Evolutionary conservation across 805 yeast genomes (phyloP), one percentile per base, ranked within the genome.

Genomic region (Schizosaccharomyces japonicus): DNA sequence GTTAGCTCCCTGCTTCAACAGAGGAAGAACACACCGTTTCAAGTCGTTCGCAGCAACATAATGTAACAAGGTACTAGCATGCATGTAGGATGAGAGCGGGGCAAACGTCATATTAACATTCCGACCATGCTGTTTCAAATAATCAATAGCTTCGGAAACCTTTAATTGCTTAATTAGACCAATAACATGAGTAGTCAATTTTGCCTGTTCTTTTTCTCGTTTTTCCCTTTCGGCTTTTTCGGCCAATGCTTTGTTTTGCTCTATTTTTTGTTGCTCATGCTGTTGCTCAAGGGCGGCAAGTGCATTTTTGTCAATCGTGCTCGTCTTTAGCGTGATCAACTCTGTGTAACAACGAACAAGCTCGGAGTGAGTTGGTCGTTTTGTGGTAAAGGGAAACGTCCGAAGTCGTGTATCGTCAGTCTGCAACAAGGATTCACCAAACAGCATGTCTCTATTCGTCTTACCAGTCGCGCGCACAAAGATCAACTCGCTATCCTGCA

Each of bases 351-450:
- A 83, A 45, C 75, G 70, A 56, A 76, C 80, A 54, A 90, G 63
- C 58, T 85, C 96, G 1, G 72, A 63, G 0, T 78, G 68, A 0
- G 94, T 85, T 1, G 96, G 93, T 53, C 95, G 69, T 49, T 73
- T 73, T 0, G 98, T 87, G 0, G 94, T 78, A 63, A 90, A 84
- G 1, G 98, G 98, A 57, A 87, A 74, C 2, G 67, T 61, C 52
- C 71, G 72, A 5, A 90, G 61, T 52, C 94, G 67, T 0, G 64
- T 52, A 57, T 87, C 95, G 30, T 63, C 63, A 30, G 66, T 56
- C 5, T 73, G 59, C 1, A 73, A 67, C 0, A 76, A 69, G 28
- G 75, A 75, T 54, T 76, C 78, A 2, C 80, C 83, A 46, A 78
- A 66, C 23, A 90, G 59, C 2, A 76, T 68, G 49, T 69, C 76